Percentiles rank a stretch among this genome's conserved stretches.
Evolutionary conservation across 1,284 basidiomycete species (phyloP).

Genomic region (Tausonia pullulans): DNA sequence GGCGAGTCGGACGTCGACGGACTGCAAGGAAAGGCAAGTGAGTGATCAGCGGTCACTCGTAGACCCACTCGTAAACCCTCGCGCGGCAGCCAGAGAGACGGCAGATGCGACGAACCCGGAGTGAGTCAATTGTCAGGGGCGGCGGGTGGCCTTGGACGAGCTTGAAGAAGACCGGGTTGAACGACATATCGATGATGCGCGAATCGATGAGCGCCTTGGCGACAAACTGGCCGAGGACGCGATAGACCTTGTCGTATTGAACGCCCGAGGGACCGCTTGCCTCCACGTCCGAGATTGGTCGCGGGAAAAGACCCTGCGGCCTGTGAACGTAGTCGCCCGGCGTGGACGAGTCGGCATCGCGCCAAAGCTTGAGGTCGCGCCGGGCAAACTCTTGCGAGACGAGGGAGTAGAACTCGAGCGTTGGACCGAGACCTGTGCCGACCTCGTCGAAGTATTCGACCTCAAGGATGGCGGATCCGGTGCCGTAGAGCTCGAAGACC

Average conservation of each 20-base stretch:
- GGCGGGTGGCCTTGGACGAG: constrained; percentile 75
- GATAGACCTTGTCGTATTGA: constrained; percentile 58
- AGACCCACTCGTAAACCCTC: no score
- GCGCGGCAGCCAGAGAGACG: not conserved
- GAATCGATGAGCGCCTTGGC: constrained; percentile 96
- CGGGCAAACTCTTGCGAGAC: constrained; percentile 88
- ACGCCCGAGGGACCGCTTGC: not conserved
- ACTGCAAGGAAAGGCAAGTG: constrained; percentile 33
- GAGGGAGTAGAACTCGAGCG: constrained; percentile 94
- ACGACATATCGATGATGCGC: constrained; percentile 88
- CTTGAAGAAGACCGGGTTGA: constrained; percentile 86
- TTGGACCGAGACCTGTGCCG: constrained; percentile 92
- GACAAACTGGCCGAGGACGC: constrained; percentile 90
- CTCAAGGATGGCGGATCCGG: constrained; percentile 79
- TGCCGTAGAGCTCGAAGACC: constrained; percentile 91
- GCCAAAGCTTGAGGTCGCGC: constrained; percentile 78
- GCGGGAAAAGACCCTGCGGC: constrained; percentile 77
- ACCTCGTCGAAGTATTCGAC: constrained; percentile 99
- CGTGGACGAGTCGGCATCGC: constrained; percentile 60
- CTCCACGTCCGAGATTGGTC: constrained; percentile 58
- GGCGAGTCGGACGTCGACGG: constrained; percentile 73
- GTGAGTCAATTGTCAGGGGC: constrained; percentile 65
- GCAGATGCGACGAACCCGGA: constrained; percentile 46
- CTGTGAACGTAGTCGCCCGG: constrained; percentile 62
- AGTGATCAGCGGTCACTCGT: no score